Evolutionary conservation across 2,329 filamentous ascomycete species (phyloP), one percentile per base, ranked within the genome.

Genomic region (Stagonosporopsis chrysanthemi): DNA sequence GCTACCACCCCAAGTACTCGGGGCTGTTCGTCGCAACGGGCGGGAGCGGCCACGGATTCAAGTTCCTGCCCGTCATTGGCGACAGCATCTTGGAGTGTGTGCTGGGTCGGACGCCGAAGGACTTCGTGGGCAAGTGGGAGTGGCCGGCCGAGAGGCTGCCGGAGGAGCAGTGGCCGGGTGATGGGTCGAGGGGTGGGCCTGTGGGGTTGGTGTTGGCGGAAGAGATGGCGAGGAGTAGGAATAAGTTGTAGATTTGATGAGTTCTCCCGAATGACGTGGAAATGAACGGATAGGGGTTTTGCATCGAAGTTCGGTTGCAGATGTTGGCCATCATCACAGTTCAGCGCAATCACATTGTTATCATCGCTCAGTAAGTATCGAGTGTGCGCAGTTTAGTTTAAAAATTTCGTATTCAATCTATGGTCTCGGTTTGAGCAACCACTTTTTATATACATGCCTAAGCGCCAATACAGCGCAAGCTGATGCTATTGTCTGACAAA

Each of bases 41-140:
- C 0, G 87, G 86, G 0, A 83, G 81, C 33, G 86, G 86, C 0
- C 86, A 88, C 69, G 86, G 79, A 0, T 88, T 87, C 70, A 88
- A 88, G 63, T 88, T 85, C 57, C 66, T 87, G 45, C 86, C 86
- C 0, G 82, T 83, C 3, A 80, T 88, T 61, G 85, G 86, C 1
- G 80, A 81, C 33, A 79, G 78, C 58, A 81, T 87, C 12, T 77
- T 83, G 0, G 80, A 86, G 59, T 79, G 80, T n/a, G 68, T 86
- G 64, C 72, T 70, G 67, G 76, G 57, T 3, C 72, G 61, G 70
- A 77, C 69, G 49, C 74, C 74, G 0, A 71, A 72, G 3, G 82
- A 83, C 49, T 84, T 92, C 65, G 78, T 77, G 35, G 81, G 82
- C 28, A 90, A 88, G 81, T 92, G 87, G 81, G 79, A 80, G 51